Evolutionary conservation across 768 basidiomycete genomes (phyloP), one percentile per base, ranked within the genome.

Genomic region (Phaeotremella skinneri): DNA sequence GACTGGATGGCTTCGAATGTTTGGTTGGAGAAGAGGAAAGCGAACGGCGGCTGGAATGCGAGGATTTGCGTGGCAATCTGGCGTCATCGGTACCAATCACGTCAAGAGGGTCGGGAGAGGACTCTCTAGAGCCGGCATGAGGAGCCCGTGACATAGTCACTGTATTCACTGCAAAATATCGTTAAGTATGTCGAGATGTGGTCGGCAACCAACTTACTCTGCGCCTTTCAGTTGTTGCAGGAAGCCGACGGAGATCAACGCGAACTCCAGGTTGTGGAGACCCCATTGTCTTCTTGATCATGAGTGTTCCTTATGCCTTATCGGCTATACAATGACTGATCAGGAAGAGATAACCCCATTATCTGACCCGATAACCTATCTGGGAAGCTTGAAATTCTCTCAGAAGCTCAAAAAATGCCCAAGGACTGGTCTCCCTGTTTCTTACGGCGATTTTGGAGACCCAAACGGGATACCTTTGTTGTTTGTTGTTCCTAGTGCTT

Each of bases 361-460:
- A 6, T 56, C 62, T 14, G 68, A 72, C 50, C 68, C 70, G 3
- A 25, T 41, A 11, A 58, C 55, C 4, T 71, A 74, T 49, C 63
- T 74, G 20, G 52, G 59, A 23, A 25, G 42, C 5, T 52, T 31
- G 17, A 69, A 74, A 45, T 70, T 74, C 59, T 64, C 62, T 9
- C 58, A 43, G 4, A 52, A 62, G 1, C 43, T 74, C 11, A 21
- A 55, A 6, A 43, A 52, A 57, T 74, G 72, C 61, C 66, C 66
- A n/a, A 57, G 68, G 9, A 71, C 72, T 3, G 51, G 58, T 23
- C 50, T 68, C 11, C 58, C 66, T 1, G 68, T 74, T 21, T 67
- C 72, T 2, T 74, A 62, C 51, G 31, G 52, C 17, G 70, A 74
- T 50, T 61, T 67, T 20, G 72, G 72, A 13, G 70, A 69, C 59